phyloP scores from a whole-genome alignment of 2,329 filamentous ascomycete genomes.

The Chlorencoelia australis region DNA sequence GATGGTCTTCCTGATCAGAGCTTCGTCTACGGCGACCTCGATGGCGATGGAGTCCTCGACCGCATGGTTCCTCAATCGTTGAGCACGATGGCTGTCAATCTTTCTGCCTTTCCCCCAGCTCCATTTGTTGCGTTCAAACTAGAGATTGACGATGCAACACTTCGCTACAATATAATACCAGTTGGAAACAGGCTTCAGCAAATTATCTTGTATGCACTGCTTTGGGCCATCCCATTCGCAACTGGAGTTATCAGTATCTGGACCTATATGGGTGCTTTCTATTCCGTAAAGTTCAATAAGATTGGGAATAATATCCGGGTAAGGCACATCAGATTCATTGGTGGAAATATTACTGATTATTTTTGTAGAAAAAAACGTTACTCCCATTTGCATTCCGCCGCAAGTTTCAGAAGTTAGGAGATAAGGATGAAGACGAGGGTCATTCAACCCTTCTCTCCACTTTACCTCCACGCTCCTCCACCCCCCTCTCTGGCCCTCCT shows the following conservation, averaged over 20 bases:
- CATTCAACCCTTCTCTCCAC: no score
- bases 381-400: no score
- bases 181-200: constrained; percentile 43
- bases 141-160: constrained; percentile 46
- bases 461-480: no score
- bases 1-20: constrained; percentile 52
- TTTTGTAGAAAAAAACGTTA: no score
- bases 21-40: constrained; percentile 49
- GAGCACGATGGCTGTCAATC: constrained; percentile 48
- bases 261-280: constrained; percentile 46
- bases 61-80: constrained; percentile 47
- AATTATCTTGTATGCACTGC: constrained; percentile 40
- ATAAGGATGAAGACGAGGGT: no score
- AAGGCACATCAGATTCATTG: no score
- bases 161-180: constrained; percentile 42
- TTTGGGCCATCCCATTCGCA: constrained; percentile 39
- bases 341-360: no score
- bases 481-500: no score
- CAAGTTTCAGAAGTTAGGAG: no score
- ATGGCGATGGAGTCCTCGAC: constrained; percentile 49
- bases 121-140: constrained; percentile 19
- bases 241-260: constrained; percentile 41
- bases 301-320: no score
- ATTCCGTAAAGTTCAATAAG: constrained; percentile 45
- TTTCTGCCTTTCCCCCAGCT: constrained; percentile 33